Base-by-base conservation (phyloP, 805 yeast species). In the Yarrowia sp. region DNA sequence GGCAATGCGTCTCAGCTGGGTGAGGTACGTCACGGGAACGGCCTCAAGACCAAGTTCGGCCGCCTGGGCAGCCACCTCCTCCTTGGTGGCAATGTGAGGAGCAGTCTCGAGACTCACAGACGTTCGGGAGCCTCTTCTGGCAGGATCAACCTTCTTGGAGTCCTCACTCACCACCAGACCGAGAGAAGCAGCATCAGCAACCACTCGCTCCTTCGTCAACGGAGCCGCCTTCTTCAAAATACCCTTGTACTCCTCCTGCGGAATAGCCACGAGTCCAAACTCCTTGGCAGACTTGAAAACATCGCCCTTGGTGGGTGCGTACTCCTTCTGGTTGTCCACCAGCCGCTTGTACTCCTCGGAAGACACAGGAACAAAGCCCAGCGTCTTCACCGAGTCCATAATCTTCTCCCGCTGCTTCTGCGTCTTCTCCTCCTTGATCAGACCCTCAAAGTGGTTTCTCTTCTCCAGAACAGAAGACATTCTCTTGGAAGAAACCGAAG, bases 221-320 rank as follows among this genome's bases (percentile, higher is more conserved):
- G 64, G 64, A 33, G 50, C 50, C 4, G 66, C 72, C 43, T 68
- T 52, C 49, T 74, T 76, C 61, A 81, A 69, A 24, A 83, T 71
- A 1, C 72, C 66, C 56, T 74, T 76, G 70, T 81, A 83, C 67
- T 83, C 86, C 0, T 81, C 84, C 7, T 75, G 70, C 1, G 86
- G 80, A 50, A 84, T 70, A 0, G 84, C 81, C 2, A 81, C 77
- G 61, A 84, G 72, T 9, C 81, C 80, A 70, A 81, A 81, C 15
- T 74, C 74, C 72, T 78, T 80, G 4, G 87, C 83, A 15, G 75
- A 72, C 38, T 76, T 71, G 20, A 75, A 70, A 17, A 78, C 71
- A 20, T 78, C 80, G 13, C 75, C 72, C 61, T 72, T 74, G 14
- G 79, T 74, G 3, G 79, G 79, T 20, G 73, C 73, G 47, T 74